Evolutionary conservation across 345 rosid genomes (phyloP).

Genomic region (Camelina laxa): DNA sequence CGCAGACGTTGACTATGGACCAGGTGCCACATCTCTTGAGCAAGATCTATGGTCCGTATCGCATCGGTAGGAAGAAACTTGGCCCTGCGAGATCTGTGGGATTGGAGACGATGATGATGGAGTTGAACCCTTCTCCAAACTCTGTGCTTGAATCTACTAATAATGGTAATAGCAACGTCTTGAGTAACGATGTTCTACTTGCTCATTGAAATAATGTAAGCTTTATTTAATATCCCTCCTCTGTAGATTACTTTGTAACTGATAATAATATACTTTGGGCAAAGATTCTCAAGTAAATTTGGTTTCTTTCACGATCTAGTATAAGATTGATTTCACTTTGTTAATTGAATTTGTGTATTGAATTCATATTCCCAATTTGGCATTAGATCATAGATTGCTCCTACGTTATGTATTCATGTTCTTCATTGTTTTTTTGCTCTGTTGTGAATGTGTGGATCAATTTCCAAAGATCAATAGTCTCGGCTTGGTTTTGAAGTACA

Average conservation of each 20-base stretch:
- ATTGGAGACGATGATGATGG: slow-evolving; percentile 29
- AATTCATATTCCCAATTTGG: not conserved
- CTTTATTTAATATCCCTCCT: not conserved
- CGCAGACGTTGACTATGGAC: slow-evolving; percentile 36
- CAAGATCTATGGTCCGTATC: slow-evolving; percentile 50
- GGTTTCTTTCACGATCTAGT: not conserved
- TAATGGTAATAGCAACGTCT: slow-evolving; percentile 33
- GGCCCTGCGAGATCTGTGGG: slow-evolving; percentile 51
- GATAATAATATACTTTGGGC: slow-evolving; percentile 6
- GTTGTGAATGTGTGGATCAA: not conserved
- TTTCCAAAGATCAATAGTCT: not conserved
- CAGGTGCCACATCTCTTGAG: slow-evolving; percentile 49
- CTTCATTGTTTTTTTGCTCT: not conserved
- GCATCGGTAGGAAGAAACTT: slow-evolving; percentile 59
- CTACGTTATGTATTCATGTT: not conserved
- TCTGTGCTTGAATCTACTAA: slow-evolving; percentile 38
- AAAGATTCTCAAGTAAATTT: not conserved
- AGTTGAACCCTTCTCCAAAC: slow-evolving; percentile 34
- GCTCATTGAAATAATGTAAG: slow-evolving; percentile 51
- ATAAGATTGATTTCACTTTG: not conserved
- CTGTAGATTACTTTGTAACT: slow-evolving; percentile 32
- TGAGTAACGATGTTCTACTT: slow-evolving; percentile 47
- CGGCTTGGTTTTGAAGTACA: not conserved
- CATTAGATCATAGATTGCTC: not conserved
- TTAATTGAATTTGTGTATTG: not conserved